phyloP scores from a whole-genome alignment of 1,284 basidiomycete species.

The Boletus hoseneyae region DNA sequence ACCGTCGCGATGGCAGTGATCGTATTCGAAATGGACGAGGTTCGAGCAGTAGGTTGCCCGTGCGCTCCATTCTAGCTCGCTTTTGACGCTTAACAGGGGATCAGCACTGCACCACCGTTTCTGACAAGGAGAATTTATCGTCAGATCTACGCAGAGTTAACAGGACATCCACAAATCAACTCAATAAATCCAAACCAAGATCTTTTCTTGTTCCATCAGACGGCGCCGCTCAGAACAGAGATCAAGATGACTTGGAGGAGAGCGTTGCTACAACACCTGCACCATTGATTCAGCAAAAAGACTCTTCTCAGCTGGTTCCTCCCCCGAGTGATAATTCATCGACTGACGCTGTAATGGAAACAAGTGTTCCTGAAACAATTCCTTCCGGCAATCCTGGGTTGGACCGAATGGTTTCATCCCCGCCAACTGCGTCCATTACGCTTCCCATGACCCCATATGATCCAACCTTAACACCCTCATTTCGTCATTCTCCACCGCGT shows the following conservation, averaged over 20 bases:
- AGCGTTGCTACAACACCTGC: background rate
- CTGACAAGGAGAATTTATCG: slow-evolving; percentile 34
- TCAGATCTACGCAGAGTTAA: slow-evolving; percentile 30
- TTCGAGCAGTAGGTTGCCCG: slow-evolving; percentile 53
- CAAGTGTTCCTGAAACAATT: slow-evolving; percentile 1
- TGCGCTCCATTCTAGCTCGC: background rate
- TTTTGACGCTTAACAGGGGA: slow-evolving; percentile 31
- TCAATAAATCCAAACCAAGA: slow-evolving; percentile 21
- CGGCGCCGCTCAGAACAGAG: slow-evolving; percentile 8
- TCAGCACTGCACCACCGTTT: slow-evolving; percentile 26
- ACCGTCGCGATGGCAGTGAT: slow-evolving; percentile 65
- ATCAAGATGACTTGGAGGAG: slow-evolving; percentile 15
- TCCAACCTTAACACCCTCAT: slow-evolving; percentile 65
- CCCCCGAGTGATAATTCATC: slow-evolving; percentile 4
- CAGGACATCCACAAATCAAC: slow-evolving; percentile 22
- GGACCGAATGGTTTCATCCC: slow-evolving; percentile 19
- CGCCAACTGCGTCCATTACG: slow-evolving; percentile 21
- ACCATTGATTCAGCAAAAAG: slow-evolving; percentile 15
- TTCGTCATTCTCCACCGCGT: slow-evolving; percentile 68
- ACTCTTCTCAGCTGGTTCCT: slow-evolving; percentile 17
- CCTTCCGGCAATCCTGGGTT: background rate
- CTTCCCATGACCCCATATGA: slow-evolving; percentile 69
- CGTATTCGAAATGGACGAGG: slow-evolving; percentile 52
- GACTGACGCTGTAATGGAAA: slow-evolving; percentile 2
- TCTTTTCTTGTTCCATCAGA: slow-evolving; percentile 24